These are phyloP conservation scores for Kuraishia floccosa DNA, from an alignment of 805 yeast species.

Conservation along the genomic window DNA sequence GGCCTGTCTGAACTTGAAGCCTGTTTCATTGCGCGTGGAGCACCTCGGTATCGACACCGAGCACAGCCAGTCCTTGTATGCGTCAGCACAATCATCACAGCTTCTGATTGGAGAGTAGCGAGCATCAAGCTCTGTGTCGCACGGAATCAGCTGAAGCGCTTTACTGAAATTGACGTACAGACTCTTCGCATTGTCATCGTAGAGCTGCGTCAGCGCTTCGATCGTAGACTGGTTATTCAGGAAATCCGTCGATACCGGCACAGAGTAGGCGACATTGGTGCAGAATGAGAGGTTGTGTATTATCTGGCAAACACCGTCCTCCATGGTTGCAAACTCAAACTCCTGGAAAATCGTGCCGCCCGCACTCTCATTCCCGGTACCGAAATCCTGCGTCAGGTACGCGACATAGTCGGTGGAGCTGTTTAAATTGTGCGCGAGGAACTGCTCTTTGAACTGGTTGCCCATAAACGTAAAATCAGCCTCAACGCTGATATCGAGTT, in stretches of 20 bases:
- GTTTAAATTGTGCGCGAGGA: constrained; percentile 50
- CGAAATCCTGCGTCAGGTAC: constrained; percentile 41
- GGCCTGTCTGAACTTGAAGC: constrained; percentile 32
- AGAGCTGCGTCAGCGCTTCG: constrained; percentile 28
- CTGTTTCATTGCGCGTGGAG: constrained; percentile 33
- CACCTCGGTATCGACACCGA: constrained; percentile 84
- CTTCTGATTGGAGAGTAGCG: constrained; percentile 63
- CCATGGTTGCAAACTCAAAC: constrained; percentile 45
- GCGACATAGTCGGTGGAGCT: constrained; percentile 53
- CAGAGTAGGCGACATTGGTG: constrained; percentile 74
- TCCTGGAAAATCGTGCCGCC: constrained; percentile 60
- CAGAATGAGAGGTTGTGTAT: constrained; percentile 73
- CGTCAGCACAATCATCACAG: constrained; percentile 59
- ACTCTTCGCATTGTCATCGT: constrained; percentile 51
- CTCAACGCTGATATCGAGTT: constrained; percentile 11
- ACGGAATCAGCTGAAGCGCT: constrained; percentile 66
- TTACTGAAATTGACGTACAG: constrained; percentile 58
- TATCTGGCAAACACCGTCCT: constrained; percentile 51
- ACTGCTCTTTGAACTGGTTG: constrained; percentile 45
- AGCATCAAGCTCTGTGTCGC: constrained; percentile 58
- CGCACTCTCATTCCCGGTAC: constrained; percentile 13
- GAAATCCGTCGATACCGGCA: constrained; percentile 38
- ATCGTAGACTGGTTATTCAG: constrained; percentile 16
- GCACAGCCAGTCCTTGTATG: constrained; percentile 86
- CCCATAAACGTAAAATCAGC: constrained; percentile 24